Evolutionary conservation across 148 eudicot species (phyloP).

Genomic region (Nyssa sinensis): DNA sequence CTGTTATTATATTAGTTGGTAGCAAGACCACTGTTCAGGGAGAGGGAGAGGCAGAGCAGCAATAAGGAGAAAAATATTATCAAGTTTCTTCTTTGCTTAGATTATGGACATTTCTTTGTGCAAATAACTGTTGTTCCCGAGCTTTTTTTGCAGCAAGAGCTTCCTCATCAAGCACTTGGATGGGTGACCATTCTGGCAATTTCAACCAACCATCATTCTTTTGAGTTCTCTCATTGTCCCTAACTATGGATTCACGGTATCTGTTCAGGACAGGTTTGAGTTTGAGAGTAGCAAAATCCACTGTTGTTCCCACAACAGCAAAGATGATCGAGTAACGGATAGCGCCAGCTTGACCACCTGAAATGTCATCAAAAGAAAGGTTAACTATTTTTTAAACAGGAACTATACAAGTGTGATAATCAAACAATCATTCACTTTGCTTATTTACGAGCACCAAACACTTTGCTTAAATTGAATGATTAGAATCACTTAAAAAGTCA

Average conservation of each 20-base stretch:
- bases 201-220: slow-evolving; percentile 35
- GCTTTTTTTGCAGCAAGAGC: slow-evolving; percentile 82
- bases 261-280: slow-evolving; percentile 49
- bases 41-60: neutral
- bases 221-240: slow-evolving; percentile 20
- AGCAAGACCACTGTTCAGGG: neutral
- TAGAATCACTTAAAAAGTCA: neutral
- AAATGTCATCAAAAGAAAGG: slow-evolving; percentile 7
- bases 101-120: slow-evolving; percentile 48
- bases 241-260: slow-evolving; percentile 39
- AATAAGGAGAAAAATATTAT: neutral
- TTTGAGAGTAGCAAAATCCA: slow-evolving; percentile 65
- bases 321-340: slow-evolving; percentile 68
- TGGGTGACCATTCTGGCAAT: slow-evolving; percentile 94
- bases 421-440: neutral
- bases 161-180: slow-evolving; percentile 86
- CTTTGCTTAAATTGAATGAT: neutral
- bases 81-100: slow-evolving; percentile 58
- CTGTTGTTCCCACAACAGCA: slow-evolving; percentile 71
- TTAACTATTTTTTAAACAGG: neutral
- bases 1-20: neutral
- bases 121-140: slow-evolving; percentile 67
- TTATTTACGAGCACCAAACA: neutral
- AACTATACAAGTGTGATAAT: neutral
- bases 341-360: slow-evolving; percentile 78